Percentiles rank a stretch among this genome's conserved stretches.
Conservation (phyloP, 345 rosid species). For the Boechera divaricarpa region DNA sequence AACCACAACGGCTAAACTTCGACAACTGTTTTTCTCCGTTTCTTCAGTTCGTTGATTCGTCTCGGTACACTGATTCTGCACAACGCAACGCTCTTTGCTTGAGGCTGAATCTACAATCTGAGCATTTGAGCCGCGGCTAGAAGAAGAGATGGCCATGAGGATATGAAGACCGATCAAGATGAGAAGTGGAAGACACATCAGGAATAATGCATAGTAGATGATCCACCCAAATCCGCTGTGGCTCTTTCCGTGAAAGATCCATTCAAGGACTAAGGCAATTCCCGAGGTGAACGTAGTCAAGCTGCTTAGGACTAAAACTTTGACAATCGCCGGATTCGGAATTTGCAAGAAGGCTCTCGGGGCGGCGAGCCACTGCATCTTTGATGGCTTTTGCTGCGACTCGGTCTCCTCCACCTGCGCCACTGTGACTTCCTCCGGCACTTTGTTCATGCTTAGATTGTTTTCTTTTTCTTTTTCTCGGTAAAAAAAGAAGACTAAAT, state of each 20-base stretch:
- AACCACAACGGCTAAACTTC: constrained; percentile 34
- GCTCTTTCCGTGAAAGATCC: constrained; percentile 42
- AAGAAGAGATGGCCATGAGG: constrained; percentile 6
- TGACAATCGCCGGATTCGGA: constrained; percentile 36
- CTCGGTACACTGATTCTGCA: neutral
- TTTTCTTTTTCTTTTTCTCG: neutral
- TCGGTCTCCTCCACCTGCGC: constrained; percentile 11
- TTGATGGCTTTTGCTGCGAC: neutral
- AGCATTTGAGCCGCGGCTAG: neutral
- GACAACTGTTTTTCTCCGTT: constrained; percentile 21
- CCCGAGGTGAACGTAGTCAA: constrained; percentile 36
- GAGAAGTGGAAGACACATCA: constrained; percentile 35
- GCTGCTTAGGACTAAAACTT: constrained; percentile 34
- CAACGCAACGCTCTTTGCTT: constrained; percentile 8
- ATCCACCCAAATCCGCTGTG: constrained; percentile 40
- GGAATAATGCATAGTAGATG: constrained; percentile 30
- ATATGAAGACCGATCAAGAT: constrained; percentile 26
- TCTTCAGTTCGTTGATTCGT: neutral
- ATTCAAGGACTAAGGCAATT: constrained; percentile 34
- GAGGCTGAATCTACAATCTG: constrained; percentile 26
- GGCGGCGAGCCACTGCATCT: neutral
- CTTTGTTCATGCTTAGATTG: neutral
- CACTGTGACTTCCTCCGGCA: neutral
- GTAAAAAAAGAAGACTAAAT: neutral
- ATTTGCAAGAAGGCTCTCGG: constrained; percentile 9